phyloP scores from a whole-genome alignment of 108 stramenopile genomes.

The Skeletonema grethae region DNA sequence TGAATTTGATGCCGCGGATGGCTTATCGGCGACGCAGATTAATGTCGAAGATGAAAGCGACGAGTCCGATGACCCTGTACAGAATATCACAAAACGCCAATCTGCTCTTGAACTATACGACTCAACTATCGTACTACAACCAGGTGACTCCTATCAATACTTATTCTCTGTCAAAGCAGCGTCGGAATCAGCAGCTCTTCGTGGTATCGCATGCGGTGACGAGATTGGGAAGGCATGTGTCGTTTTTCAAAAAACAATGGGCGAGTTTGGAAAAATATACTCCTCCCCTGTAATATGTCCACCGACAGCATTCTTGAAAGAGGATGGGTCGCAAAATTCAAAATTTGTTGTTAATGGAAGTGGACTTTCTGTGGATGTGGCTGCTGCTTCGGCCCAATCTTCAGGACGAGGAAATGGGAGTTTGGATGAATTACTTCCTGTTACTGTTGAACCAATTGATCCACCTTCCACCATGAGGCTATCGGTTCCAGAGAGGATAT shows the following conservation, averaged over 20 bases:
- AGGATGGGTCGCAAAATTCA: constrained; percentile 14
- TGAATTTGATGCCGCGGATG: constrained; percentile 57
- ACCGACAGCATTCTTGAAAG: constrained; percentile 22
- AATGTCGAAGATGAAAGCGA: constrained; percentile 20
- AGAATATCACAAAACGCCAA: not conserved
- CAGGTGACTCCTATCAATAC: constrained; percentile 64
- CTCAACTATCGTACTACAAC: constrained; percentile 57
- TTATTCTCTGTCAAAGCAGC: constrained; percentile 65
- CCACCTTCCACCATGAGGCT: constrained; percentile 64
- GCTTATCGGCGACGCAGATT: constrained; percentile 57
- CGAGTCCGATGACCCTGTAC: not conserved
- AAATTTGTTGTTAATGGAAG: constrained; percentile 70
- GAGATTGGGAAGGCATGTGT: constrained; percentile 71
- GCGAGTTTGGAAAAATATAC: constrained; percentile 69
- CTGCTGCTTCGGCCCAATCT: constrained; percentile 56
- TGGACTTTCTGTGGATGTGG: constrained; percentile 84
- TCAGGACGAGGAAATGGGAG: constrained; percentile 22
- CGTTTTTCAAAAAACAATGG: constrained; percentile 78
- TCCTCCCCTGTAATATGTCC: constrained; percentile 67
- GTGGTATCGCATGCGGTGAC: constrained; percentile 80
- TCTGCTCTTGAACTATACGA: constrained; percentile 59
- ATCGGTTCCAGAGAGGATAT: constrained; percentile 49
- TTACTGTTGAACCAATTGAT: constrained; percentile 85
- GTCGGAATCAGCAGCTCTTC: constrained; percentile 41
- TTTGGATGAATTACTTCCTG: constrained; percentile 63